A percentile compares a stretch with the other conserved stretches of the same genome.
phyloP scores from a whole-genome alignment of 768 basidiomycete species.

The Suillus clintonianus region DNA sequence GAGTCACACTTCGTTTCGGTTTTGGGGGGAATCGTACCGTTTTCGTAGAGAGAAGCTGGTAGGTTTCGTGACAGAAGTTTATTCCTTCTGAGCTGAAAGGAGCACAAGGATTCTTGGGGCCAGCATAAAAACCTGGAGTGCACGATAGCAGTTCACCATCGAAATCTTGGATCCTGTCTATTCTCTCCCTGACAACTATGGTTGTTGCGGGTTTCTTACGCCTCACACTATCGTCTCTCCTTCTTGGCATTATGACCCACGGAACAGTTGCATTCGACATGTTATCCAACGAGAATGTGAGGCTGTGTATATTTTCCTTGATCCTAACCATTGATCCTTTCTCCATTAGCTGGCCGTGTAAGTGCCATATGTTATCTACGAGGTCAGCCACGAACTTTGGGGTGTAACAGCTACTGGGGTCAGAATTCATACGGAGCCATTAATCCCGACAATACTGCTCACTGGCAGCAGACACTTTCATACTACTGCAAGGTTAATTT shows the following conservation, averaged over 20 bases:
- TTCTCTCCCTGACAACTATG: not conserved
- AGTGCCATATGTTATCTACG: not conserved
- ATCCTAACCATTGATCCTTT: not conserved
- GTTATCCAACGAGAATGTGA: conserved; percentile 23
- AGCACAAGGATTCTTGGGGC: not conserved
- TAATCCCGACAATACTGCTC: conserved; percentile 26
- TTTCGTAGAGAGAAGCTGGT: not conserved
- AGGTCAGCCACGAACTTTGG: not conserved
- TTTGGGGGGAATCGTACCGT: not conserved
- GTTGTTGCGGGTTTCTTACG: not conserved
- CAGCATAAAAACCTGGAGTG: not conserved
- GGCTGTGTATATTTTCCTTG: conserved; percentile 2
- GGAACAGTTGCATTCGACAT: conserved; percentile 23
- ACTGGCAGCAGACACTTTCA: conserved; percentile 34
- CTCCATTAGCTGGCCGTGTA: conserved; percentile 25
- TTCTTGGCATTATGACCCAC: not conserved
- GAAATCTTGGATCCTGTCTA: not conserved
- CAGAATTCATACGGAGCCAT: conserved; percentile 74
- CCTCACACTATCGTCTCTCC: not conserved
- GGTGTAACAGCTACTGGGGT: conserved; percentile 33
- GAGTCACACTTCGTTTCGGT: not conserved
- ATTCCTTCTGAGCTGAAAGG: not conserved
- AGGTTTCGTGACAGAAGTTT: not conserved
- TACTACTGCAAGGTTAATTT: conserved; percentile 31
- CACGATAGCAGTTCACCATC: not conserved